Conservation (phyloP, 176 grass and related monocot genomes). For the Echinochloa phyllopogon region DNA sequence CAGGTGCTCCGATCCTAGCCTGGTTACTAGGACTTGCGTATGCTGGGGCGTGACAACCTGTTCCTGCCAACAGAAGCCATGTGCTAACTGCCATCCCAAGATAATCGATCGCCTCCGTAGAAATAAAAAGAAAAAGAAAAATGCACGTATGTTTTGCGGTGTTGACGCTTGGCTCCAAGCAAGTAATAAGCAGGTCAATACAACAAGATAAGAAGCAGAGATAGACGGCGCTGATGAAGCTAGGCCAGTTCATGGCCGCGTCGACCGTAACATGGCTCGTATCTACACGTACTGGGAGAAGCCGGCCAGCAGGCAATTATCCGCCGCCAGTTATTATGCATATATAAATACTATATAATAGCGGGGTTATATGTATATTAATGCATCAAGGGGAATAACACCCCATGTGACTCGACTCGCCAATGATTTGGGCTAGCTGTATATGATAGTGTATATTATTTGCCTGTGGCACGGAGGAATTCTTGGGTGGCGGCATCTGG, state of each 20-base stretch:
- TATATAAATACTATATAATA: too few relatives aligned
- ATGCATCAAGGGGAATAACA: slow-evolving; percentile 14
- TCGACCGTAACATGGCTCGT: slow-evolving; percentile 10
- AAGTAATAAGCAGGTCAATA: neutral
- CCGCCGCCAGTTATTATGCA: neutral
- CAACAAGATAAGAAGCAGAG: neutral
- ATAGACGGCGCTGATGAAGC: slow-evolving; percentile 15
- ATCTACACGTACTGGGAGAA: neutral
- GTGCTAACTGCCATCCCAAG: slow-evolving; percentile 43
- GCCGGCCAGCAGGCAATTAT: neutral
- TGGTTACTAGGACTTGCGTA: neutral
- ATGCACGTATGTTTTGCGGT: neutral
- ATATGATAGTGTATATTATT: neutral
- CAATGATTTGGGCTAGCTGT: slow-evolving; percentile 41
- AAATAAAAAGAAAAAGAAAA: neutral
- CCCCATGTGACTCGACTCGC: slow-evolving; percentile 36
- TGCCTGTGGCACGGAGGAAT: slow-evolving; percentile 32
- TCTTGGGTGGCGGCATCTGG: slow-evolving; percentile 15
- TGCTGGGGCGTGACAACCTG: slow-evolving; percentile 32
- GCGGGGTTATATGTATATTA: neutral
- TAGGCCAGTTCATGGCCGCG: slow-evolving; percentile 26
- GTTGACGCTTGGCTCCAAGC: slow-evolving; percentile 5
- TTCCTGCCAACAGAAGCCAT: slow-evolving; percentile 23
- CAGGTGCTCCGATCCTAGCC: neutral
- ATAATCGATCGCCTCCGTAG: neutral